phyloP scores from a whole-genome alignment of 306 rosid genomes.

The Cicer cuneatum region DNA sequence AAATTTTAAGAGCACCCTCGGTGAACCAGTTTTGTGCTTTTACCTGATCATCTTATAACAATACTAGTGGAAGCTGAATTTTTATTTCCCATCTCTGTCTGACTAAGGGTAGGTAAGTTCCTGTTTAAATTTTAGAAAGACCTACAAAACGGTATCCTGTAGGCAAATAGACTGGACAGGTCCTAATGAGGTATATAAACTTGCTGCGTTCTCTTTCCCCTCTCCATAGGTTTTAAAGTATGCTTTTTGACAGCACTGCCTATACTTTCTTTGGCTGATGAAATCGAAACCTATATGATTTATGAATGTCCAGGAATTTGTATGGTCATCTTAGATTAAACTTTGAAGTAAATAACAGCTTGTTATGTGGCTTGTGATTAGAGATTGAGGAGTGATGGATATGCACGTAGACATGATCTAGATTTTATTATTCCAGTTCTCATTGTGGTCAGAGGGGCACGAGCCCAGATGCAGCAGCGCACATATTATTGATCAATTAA shows the following conservation, averaged over 20 bases:
- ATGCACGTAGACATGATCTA: not conserved
- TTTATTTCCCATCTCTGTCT: not conserved
- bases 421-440: conserved; percentile 8
- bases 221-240: not conserved
- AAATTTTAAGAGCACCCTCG: not conserved
- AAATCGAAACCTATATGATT: conserved; percentile 1
- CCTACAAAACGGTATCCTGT: not conserved
- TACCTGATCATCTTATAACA: conserved; percentile 22
- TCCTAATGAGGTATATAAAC: not conserved
- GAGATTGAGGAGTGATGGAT: not conserved
- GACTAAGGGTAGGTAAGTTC: not conserved
- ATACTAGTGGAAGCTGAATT: conserved; percentile 12
- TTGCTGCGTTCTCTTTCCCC: not conserved
- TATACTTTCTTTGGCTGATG: not conserved
- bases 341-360: not conserved
- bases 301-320: not conserved
- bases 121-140: not conserved
- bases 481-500: not conserved
- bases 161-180: not conserved
- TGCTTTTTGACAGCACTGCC: conserved; percentile 4
- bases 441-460: conserved; percentile 14
- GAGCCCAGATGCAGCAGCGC: not conserved
- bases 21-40: not conserved
- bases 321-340: conserved; percentile 7
- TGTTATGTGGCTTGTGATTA: not conserved